Conservation (phyloP, 306 rosid genomes). For the Coriaria nepalensis region DNA sequence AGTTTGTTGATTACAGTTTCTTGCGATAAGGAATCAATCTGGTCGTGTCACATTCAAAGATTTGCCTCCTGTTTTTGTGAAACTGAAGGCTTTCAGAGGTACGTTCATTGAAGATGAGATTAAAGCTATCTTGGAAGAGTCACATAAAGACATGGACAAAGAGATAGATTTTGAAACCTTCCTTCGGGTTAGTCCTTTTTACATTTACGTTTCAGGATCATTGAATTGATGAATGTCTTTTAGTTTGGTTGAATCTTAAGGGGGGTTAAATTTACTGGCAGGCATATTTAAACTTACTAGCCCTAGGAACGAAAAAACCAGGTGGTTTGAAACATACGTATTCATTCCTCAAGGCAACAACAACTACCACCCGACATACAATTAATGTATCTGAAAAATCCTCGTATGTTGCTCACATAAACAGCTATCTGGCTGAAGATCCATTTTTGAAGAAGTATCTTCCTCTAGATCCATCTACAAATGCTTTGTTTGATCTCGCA, state of each 20-base stretch:
- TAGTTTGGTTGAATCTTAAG: slow-evolving; percentile 4
- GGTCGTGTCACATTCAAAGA: slow-evolving; percentile 46
- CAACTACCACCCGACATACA: slow-evolving; percentile 74
- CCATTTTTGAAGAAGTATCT: slow-evolving; percentile 66
- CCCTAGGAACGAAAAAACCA: slow-evolving; percentile 35
- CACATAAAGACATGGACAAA: slow-evolving; percentile 32
- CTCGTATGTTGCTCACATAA: slow-evolving; percentile 89
- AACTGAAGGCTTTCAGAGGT: slow-evolving; percentile 46
- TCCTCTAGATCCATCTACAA: slow-evolving; percentile 65
- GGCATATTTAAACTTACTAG: slow-evolving; percentile 68
- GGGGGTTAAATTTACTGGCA: slow-evolving; percentile 24
- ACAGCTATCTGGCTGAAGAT: slow-evolving; percentile 71
- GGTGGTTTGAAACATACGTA: slow-evolving; percentile 56
- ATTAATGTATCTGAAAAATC: slow-evolving; percentile 90
- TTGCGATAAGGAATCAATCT: slow-evolving; percentile 53
- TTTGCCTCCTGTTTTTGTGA: slow-evolving; percentile 59
- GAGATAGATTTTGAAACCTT: slow-evolving; percentile 83
- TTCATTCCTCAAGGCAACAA: slow-evolving; percentile 88
- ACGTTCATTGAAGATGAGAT: slow-evolving; percentile 60
- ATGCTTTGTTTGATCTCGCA: slow-evolving; percentile 79
- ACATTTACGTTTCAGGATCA: background rate
- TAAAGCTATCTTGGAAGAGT: slow-evolving; percentile 34
- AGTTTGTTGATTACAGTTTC: slow-evolving; percentile 42
- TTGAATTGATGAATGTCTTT: background rate
- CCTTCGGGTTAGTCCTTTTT: slow-evolving; percentile 52